phyloP scores from a whole-genome alignment of 768 basidiomycete genomes.

The Tulasnella sp. region DNA sequence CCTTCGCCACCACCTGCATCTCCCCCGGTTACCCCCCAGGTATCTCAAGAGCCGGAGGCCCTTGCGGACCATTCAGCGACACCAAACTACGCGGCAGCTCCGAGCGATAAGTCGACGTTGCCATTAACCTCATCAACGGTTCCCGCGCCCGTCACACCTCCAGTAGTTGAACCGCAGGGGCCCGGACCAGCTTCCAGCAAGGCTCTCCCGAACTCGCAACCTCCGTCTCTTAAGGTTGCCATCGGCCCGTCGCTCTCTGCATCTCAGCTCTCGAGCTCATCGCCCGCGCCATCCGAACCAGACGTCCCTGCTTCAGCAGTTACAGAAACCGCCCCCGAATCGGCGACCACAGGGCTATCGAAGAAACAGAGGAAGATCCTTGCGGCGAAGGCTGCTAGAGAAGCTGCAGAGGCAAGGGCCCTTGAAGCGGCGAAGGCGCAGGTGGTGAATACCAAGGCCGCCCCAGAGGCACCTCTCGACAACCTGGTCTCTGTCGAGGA shows the following conservation, averaged over 20 bases:
- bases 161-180: neutral
- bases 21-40: slow-evolving; percentile 20
- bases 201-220: neutral
- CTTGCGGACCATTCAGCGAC: neutral
- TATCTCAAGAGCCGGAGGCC: neutral
- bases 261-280: neutral
- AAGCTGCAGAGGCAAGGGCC: slow-evolving; percentile 24
- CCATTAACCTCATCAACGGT: neutral
- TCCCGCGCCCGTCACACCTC: slow-evolving; percentile 17
- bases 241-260: neutral
- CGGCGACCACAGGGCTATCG: neutral
- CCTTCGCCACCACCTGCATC: neutral
- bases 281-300: neutral
- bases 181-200: neutral
- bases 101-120: neutral
- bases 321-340: neutral
- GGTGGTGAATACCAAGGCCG: slow-evolving; percentile 30
- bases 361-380: slow-evolving; percentile 42
- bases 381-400: slow-evolving; percentile 29
- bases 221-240: neutral
- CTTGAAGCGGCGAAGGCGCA: slow-evolving; percentile 26
- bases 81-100: neutral
- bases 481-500: slow-evolving; percentile 50
- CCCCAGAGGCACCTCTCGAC: slow-evolving; percentile 21
- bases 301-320: neutral